Conservation (phyloP, 768 basidiomycete genomes). For the Lentinus tigrinus region DNA sequence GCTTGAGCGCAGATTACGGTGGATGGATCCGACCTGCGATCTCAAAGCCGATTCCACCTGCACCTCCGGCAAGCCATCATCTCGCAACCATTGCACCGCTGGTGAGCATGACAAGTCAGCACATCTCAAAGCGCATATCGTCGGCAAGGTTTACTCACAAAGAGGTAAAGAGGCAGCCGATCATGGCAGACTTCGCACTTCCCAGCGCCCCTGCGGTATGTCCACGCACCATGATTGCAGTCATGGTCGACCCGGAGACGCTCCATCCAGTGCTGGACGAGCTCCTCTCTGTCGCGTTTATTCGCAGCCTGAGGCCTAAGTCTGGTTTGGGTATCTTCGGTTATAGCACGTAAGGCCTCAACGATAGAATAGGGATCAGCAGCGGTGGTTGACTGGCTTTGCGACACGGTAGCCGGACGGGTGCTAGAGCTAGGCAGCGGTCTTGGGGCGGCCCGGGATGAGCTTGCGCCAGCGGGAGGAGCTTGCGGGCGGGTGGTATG, state of each 20-base stretch:
- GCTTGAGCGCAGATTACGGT: too few species aligned
- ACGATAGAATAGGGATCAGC: too few species aligned
- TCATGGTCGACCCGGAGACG: constrained; percentile 4
- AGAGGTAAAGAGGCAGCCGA: background rate
- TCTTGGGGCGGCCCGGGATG: too few species aligned
- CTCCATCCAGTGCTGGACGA: constrained; percentile 1
- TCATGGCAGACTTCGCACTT: background rate
- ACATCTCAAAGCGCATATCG: background rate
- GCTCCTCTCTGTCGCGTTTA: background rate
- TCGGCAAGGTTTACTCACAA: background rate
- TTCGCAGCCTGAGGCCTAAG: background rate
- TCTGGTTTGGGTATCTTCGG: background rate
- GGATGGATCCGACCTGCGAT: too few species aligned
- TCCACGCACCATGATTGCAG: background rate
- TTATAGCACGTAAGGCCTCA: too few species aligned
- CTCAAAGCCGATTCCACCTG: background rate
- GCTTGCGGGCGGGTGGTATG: too few species aligned
- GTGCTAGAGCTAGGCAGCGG: too few species aligned
- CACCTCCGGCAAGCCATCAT: background rate
- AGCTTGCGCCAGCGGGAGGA: too few species aligned
- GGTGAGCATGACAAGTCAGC: too few species aligned
- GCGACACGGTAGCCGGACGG: too few species aligned
- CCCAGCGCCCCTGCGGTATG: background rate
- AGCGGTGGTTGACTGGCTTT: too few species aligned
- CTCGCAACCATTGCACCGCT: background rate